phyloP scores from a whole-genome alignment of 2,329 filamentous ascomycete species.

The Sclerotinia nivalis region DNA sequence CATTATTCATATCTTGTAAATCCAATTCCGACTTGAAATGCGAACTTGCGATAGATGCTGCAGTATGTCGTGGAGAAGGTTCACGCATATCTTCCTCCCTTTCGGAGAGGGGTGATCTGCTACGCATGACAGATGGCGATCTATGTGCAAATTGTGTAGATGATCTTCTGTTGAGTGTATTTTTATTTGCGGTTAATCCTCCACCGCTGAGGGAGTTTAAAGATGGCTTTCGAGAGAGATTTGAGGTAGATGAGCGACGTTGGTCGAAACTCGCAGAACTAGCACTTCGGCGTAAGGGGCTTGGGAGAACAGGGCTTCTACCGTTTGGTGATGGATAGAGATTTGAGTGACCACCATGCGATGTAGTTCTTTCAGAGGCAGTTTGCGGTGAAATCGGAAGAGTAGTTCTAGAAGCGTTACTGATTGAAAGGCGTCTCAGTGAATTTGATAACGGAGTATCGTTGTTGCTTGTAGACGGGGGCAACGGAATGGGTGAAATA shows the following conservation, averaged over 20 bases:
- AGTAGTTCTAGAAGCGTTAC: constrained; percentile 28
- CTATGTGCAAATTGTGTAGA: constrained; percentile 45
- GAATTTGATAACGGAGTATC: constrained; percentile 38
- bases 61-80: constrained; percentile 47
- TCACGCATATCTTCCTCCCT: constrained; percentile 39
- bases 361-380: constrained; percentile 20
- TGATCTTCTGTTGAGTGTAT: constrained; percentile 45
- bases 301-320: constrained; percentile 32
- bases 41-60: constrained; percentile 46
- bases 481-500: constrained; percentile 20
- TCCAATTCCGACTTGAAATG: constrained; percentile 41
- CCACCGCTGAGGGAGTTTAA: constrained; percentile 47
- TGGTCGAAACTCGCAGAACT: constrained; percentile 48
- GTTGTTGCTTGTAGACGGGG: constrained; percentile 32
- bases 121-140: constrained; percentile 39
- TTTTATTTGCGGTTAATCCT: constrained; percentile 42
- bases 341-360: constrained; percentile 24
- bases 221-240: constrained; percentile 46
- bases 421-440: constrained; percentile 46
- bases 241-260: constrained; percentile 46
- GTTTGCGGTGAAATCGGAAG: constrained; percentile 29
- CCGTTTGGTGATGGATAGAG: constrained; percentile 35
- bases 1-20: constrained; percentile 33
- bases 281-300: constrained; percentile 43
- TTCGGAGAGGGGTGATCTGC: constrained; percentile 45